Conservation (phyloP, 306 rosid species). For the Pachyrhizus erosus region DNA sequence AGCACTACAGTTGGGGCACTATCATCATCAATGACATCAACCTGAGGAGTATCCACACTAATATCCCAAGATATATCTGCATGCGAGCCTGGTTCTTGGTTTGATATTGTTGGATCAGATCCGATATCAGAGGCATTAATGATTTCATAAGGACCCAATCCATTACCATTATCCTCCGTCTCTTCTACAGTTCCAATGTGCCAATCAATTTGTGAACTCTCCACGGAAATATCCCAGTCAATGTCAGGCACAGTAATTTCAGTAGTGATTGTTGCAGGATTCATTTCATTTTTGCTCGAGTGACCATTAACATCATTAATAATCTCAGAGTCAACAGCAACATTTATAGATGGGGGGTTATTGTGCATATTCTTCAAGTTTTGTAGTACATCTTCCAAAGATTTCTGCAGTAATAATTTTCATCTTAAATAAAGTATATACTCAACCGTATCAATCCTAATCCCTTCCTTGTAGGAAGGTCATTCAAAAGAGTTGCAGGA, state of each 20-base stretch:
- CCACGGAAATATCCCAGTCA: conserved; percentile 93
- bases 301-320: conserved; percentile 54
- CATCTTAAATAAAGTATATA: conserved; percentile 39
- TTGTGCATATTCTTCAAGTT: conserved; percentile 66
- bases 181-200: conserved; percentile 85
- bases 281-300: conserved; percentile 53
- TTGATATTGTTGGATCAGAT: conserved; percentile 55
- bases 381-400: conserved; percentile 51
- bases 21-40: conserved; percentile 71
- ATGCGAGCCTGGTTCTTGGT: conserved; percentile 46
- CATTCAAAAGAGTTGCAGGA: conserved; percentile 26
- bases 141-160: conserved; percentile 93
- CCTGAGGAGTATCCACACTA: conserved; percentile 84
- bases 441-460: conserved; percentile 36
- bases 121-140: conserved; percentile 74
- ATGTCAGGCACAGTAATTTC: conserved; percentile 63
- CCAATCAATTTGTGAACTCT: conserved; percentile 88
- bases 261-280: conserved; percentile 39
- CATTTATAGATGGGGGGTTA: conserved; percentile 78
- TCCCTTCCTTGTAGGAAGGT: background rate
- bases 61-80: conserved; percentile 84
- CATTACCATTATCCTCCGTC: conserved; percentile 75
- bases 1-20: conserved; percentile 49
- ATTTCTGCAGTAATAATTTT: conserved; percentile 57
- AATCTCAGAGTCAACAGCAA: conserved; percentile 70